Evolutionary conservation across 768 basidiomycete species (phyloP).

Genomic region (Lactarius quietus): DNA sequence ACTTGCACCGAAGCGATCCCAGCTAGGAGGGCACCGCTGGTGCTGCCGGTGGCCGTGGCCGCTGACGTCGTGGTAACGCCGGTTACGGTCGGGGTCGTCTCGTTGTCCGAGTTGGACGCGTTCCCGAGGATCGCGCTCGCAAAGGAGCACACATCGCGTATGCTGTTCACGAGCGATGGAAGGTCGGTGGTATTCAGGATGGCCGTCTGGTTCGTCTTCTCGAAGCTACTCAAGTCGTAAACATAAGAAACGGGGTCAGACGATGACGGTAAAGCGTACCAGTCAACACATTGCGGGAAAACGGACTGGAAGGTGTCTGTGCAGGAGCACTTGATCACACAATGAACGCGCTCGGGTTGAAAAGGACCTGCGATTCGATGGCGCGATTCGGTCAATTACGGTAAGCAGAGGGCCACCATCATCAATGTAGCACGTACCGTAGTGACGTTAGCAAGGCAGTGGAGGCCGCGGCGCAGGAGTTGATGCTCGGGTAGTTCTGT

Average conservation of each 20-base stretch:
- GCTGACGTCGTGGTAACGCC: constrained; percentile 8
- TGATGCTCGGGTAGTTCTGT: constrained; percentile 49
- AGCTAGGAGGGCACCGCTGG: not conserved
- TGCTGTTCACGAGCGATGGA: constrained; percentile 46
- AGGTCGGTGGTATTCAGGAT: constrained; percentile 46
- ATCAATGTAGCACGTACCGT: constrained; percentile 38
- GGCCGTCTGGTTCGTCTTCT: constrained; percentile 53
- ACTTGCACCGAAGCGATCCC: not conserved
- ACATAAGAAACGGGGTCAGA: not conserved
- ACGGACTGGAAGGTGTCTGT: constrained; percentile 43
- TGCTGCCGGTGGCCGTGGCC: constrained; percentile 3
- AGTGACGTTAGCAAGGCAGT: constrained; percentile 49
- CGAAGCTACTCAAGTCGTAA: constrained; percentile 42
- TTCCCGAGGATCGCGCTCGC: constrained; percentile 51
- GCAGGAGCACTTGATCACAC: constrained; percentile 62
- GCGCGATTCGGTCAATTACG: not conserved
- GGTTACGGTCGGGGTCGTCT: constrained; percentile 33
- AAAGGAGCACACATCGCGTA: constrained; percentile 51
- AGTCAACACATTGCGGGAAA: constrained; percentile 66
- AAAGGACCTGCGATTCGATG: constrained; percentile 46
- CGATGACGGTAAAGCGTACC: constrained; percentile 36
- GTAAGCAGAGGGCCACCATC: not conserved
- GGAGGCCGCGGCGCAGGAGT: constrained; percentile 57
- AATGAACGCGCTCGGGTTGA: constrained; percentile 61
- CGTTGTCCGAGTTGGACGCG: constrained; percentile 44